Conservation (phyloP, 768 basidiomycete genomes). For the Exsudoporus frostii region DNA sequence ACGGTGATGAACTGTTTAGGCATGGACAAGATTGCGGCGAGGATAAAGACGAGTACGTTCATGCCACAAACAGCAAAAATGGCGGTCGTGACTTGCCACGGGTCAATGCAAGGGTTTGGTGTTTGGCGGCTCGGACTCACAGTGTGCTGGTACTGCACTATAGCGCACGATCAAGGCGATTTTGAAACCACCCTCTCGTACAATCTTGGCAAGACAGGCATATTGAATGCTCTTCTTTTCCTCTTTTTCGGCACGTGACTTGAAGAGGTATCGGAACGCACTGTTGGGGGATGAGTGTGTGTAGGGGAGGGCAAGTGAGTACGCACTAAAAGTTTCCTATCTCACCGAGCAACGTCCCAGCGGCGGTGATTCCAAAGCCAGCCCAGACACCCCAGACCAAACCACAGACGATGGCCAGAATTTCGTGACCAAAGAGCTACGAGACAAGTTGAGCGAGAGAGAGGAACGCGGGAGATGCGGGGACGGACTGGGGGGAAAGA, state of each 20-base stretch:
- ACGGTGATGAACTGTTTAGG: constrained; percentile 93
- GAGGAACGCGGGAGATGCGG: not conserved
- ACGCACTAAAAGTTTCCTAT: constrained; percentile 84
- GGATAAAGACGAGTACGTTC: constrained; percentile 68
- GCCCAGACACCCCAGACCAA: constrained; percentile 86
- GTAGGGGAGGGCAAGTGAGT: not conserved
- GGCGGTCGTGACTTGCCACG: constrained; percentile 70
- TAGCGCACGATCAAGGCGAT: constrained; percentile 74
- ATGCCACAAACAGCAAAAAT: constrained; percentile 90
- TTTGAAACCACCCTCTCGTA: constrained; percentile 86
- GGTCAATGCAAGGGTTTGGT: not conserved
- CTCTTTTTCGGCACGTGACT: constrained; percentile 69
- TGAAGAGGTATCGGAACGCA: constrained; percentile 81
- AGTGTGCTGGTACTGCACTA: constrained; percentile 85
- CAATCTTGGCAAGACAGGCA: constrained; percentile 60
- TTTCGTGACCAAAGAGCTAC: constrained; percentile 89
- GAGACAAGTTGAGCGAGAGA: constrained; percentile 5
- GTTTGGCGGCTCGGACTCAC: constrained; percentile 39
- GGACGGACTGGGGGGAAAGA: constrained; percentile 75
- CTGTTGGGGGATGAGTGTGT: constrained; percentile 40
- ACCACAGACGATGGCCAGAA: constrained; percentile 84
- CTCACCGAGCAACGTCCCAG: constrained; percentile 83
- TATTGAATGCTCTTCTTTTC: constrained; percentile 58
- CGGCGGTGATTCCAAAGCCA: constrained; percentile 84
- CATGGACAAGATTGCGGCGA: constrained; percentile 78